Conservation (phyloP, 352 stramenopile species). For the Phytophthora capsici region DNA sequence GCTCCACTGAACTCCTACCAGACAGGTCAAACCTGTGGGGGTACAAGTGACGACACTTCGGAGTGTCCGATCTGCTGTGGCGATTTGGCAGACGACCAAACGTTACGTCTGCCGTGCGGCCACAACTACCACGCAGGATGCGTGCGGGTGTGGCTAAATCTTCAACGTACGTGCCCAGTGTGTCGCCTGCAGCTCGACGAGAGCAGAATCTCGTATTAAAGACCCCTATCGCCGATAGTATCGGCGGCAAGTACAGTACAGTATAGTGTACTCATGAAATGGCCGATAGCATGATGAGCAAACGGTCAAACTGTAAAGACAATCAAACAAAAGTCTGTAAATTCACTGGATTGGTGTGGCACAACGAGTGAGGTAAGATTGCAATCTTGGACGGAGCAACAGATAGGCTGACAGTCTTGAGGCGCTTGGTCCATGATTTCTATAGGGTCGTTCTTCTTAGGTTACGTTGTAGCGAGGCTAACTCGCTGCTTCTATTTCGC, state of each 20-base stretch:
- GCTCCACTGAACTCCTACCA: constrained; percentile 9
- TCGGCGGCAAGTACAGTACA: too few species aligned
- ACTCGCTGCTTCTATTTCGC: constrained; percentile 46
- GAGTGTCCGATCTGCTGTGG: constrained; percentile 80
- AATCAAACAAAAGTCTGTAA: constrained; percentile 15
- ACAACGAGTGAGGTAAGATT: not conserved
- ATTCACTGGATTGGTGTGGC: not conserved
- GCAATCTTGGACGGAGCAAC: not conserved
- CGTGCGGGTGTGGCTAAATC: constrained; percentile 69
- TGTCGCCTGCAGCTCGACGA: constrained; percentile 47
- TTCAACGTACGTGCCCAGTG: constrained; percentile 77
- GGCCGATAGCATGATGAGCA: constrained; percentile 4
- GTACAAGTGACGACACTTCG: constrained; percentile 39
- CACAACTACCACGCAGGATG: constrained; percentile 76
- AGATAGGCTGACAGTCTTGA: constrained; percentile 10
- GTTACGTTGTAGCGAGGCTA: constrained; percentile 41
- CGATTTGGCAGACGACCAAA: constrained; percentile 51
- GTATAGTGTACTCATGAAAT: constrained; percentile 11
- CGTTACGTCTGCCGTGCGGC: constrained; percentile 57
- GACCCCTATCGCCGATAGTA: too few species aligned
- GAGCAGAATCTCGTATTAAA: constrained; percentile 15
- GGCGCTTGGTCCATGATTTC: constrained; percentile 32
- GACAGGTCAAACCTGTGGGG: constrained; percentile 16
- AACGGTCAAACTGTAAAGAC: constrained; percentile 6
- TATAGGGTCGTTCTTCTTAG: constrained; percentile 46